phyloP scores from a whole-genome alignment of 257 asterid species.

The Gynochthodes officinalis region DNA sequence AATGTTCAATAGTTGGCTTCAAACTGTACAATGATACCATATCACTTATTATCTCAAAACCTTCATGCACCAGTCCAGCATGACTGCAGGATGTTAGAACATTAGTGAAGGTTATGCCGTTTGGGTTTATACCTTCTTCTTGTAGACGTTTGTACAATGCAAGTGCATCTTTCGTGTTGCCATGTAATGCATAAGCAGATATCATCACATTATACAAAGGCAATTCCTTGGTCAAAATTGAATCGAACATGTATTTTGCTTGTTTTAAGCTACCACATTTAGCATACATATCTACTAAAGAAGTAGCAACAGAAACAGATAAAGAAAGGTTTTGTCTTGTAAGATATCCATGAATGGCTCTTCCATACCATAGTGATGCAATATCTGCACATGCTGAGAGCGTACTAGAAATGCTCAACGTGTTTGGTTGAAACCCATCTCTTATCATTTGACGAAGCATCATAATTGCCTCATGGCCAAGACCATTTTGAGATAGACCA shows the following conservation, averaged over 20 bases:
- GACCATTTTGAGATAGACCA: conserved; percentile 27
- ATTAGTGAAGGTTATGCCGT: conserved; percentile 28
- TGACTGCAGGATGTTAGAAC: conserved; percentile 32
- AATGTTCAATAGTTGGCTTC: conserved; percentile 27
- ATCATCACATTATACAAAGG: conserved; percentile 30
- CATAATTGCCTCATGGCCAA: conserved; percentile 20
- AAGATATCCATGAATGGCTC: conserved; percentile 28
- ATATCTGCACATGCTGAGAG: conserved; percentile 29
- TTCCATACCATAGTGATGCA: conserved; percentile 23
- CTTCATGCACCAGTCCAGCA: conserved; percentile 22
- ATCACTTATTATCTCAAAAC: conserved; percentile 8
- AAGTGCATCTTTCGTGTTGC: conserved; percentile 25
- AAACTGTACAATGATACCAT: conserved; percentile 22
- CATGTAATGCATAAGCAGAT: conserved; percentile 31
- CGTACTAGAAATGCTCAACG: conserved; percentile 18
- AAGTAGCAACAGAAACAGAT: conserved; percentile 24
- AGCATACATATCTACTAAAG: conserved; percentile 31
- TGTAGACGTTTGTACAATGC: conserved; percentile 15
- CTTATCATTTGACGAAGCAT: conserved; percentile 23
- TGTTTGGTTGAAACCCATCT: conserved; percentile 25
- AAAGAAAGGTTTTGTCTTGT: conserved; percentile 18
- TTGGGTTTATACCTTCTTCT: conserved; percentile 21
- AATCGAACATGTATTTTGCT: conserved; percentile 20
- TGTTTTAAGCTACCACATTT: conserved; percentile 26
- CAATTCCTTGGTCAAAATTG: conserved; percentile 15